Conservation (phyloP, 2,329 filamentous ascomycete genomes). For the Apiospora arundinis region DNA sequence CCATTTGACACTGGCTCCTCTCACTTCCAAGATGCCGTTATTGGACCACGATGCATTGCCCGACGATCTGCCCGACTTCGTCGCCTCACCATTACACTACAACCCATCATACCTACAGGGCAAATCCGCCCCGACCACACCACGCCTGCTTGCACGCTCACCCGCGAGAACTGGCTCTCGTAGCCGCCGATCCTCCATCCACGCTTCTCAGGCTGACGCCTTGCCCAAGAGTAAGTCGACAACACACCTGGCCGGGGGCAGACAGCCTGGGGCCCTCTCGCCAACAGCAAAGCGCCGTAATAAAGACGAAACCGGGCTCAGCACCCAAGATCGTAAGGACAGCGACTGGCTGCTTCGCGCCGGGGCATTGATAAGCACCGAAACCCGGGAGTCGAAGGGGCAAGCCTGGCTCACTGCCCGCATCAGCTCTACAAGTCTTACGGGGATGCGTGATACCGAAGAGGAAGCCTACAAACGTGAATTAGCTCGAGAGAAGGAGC, state of each 20-base stretch:
- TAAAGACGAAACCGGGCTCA: constrained; percentile 37
- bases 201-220: constrained; percentile 34
- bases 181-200: constrained; percentile 47
- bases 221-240: constrained; percentile 69
- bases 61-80: constrained; percentile 46
- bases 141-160: constrained; percentile 62
- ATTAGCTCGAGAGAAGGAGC: constrained; percentile 56
- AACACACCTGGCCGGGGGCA: constrained; percentile 53
- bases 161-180: constrained; percentile 44
- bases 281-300: constrained; percentile 39
- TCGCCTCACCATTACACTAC: constrained; percentile 41
- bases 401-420: constrained; percentile 72
- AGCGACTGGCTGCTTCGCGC: constrained; percentile 71
- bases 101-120: constrained; percentile 64
- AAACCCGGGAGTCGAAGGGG: constrained; percentile 71
- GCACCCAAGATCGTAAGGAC: constrained; percentile 50
- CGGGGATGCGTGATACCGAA: constrained; percentile 56
- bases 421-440: constrained; percentile 68
- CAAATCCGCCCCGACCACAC: constrained; percentile 69
- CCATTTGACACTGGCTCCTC: constrained; percentile 67
- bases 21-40: constrained; percentile 67
- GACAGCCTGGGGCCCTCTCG: constrained; percentile 32
- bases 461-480: constrained; percentile 60
- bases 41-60: constrained; percentile 51
- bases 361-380: constrained; percentile 66